Conservation (phyloP, 2,329 filamentous ascomycete species). For the Apiospora arundinis region DNA sequence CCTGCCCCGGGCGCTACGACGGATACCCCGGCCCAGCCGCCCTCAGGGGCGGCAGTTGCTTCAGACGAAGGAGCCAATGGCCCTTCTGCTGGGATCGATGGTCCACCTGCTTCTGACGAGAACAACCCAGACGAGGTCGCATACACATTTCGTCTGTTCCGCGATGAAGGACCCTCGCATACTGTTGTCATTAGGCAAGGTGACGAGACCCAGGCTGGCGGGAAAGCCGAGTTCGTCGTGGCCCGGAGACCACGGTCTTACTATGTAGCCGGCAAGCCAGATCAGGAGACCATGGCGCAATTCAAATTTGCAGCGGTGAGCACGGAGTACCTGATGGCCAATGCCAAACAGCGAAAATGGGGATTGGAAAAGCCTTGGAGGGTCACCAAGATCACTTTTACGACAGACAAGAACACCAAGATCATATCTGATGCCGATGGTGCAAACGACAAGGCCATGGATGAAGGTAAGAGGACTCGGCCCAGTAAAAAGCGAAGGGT, state of each 20-base stretch:
- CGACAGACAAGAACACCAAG: slow-evolving; percentile 33
- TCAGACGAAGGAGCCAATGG: slow-evolving; percentile 1
- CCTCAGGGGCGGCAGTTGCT: slow-evolving; percentile 18
- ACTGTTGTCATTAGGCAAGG: slow-evolving; percentile 59
- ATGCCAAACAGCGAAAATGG: slow-evolving; percentile 55
- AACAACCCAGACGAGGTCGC: slow-evolving; percentile 44
- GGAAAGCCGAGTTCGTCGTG: slow-evolving; percentile 47
- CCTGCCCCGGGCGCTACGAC: not conserved
- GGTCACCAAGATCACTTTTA: slow-evolving; percentile 52
- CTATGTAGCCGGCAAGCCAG: slow-evolving; percentile 53
- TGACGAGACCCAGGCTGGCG: slow-evolving; percentile 43
- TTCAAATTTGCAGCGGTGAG: slow-evolving; percentile 57
- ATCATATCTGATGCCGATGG: not conserved
- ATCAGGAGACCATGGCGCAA: slow-evolving; percentile 43
- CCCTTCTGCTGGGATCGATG: slow-evolving; percentile 22
- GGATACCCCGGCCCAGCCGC: not conserved
- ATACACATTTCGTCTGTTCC: slow-evolving; percentile 66
- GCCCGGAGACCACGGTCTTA: slow-evolving; percentile 51
- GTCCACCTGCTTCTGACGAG: slow-evolving; percentile 28
- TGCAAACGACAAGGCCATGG: slow-evolving; percentile 23
- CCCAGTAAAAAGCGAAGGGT: slow-evolving; percentile 67
- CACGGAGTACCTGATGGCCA: slow-evolving; percentile 55
- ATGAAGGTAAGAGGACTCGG: slow-evolving; percentile 44
- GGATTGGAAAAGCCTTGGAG: slow-evolving; percentile 67
- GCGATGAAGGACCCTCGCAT: slow-evolving; percentile 48